These are phyloP conservation scores for Phycomyces blakesleeanus DNA, from an alignment of 192 early-diverging fungal genomes.

Conservation along the genomic window DNA sequence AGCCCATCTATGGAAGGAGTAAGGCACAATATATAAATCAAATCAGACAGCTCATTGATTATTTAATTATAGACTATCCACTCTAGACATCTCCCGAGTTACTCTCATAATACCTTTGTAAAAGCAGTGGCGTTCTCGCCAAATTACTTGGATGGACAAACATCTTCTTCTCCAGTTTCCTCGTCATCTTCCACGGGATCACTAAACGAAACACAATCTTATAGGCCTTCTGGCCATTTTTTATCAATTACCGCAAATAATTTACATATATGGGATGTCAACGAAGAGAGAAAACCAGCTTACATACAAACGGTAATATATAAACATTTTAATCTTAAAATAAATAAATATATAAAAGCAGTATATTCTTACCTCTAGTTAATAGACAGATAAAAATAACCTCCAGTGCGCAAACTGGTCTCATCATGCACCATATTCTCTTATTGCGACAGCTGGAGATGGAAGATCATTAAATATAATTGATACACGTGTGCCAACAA, in stretches of 20 bases:
- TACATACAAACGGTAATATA: conserved; percentile 6
- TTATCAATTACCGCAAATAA: conserved; percentile 6
- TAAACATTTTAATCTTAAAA: not conserved
- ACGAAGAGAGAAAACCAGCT: conserved; percentile 3
- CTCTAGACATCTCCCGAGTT: not conserved
- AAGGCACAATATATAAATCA: not conserved
- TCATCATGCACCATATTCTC: conserved; percentile 18
- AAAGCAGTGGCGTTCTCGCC: conserved; percentile 14
- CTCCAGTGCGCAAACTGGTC: conserved; percentile 24
- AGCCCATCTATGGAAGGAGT: not conserved
- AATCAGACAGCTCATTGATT: not conserved
- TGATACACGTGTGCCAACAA: conserved; percentile 41
- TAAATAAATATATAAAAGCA: not conserved
- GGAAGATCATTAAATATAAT: conserved; percentile 28
- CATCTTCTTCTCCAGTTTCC: no score
- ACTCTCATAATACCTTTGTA: conserved; percentile 8
- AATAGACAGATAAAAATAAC: not conserved
- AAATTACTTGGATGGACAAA: not conserved
- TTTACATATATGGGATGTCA: conserved; percentile 16
- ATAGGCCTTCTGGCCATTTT: not conserved
- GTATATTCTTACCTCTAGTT: not conserved
- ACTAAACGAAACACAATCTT: not conserved
- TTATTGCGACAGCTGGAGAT: conserved; percentile 26
- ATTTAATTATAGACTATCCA: not conserved
- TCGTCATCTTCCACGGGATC: no score